Evolutionary conservation across 1,139 yeast species (phyloP).

Genomic region (Suhomyces coccinellae): DNA sequence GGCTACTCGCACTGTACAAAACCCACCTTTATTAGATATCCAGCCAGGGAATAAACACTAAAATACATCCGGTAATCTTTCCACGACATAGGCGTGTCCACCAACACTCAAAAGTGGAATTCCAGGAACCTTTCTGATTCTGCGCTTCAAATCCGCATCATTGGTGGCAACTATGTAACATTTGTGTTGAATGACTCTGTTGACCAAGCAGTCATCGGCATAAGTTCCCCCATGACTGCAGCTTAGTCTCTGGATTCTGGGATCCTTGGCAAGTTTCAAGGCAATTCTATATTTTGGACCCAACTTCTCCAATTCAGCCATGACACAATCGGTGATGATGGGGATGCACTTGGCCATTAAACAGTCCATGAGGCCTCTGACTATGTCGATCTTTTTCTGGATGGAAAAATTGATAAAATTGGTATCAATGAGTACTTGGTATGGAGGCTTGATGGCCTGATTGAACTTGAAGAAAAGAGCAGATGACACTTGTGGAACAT

Average conservation of each 20-base stretch:
- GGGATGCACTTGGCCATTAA: slow-evolving; percentile 95
- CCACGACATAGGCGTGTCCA: slow-evolving; percentile 86
- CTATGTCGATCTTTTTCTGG: slow-evolving; percentile 89
- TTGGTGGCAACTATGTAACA: slow-evolving; percentile 97
- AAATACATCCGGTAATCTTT: slow-evolving; percentile 91
- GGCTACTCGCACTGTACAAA: slow-evolving; percentile 4
- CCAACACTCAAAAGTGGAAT: slow-evolving; percentile 97
- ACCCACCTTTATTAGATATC: slow-evolving; percentile 4
- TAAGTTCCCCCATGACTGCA: slow-evolving; percentile 95
- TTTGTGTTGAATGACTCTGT: slow-evolving; percentile 91
- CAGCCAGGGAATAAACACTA: slow-evolving; percentile 28
- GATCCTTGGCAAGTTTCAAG: slow-evolving; percentile 86
- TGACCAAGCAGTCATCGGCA: slow-evolving; percentile 96
- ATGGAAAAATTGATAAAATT: slow-evolving; percentile 95
- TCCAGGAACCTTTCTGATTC: slow-evolving; percentile 95
- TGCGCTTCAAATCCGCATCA: slow-evolving; percentile 95
- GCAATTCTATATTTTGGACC: slow-evolving; percentile 96
- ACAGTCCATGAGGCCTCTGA: slow-evolving; percentile 95
- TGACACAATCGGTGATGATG: slow-evolving; percentile 91
- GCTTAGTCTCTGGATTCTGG: slow-evolving; percentile 80
- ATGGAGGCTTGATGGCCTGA: slow-evolving; percentile 93
- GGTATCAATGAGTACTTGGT: slow-evolving; percentile 92
- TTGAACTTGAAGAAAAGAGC: slow-evolving; percentile 94
- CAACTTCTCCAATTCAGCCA: slow-evolving; percentile 94
- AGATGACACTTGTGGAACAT: slow-evolving; percentile 92